These are phyloP conservation scores for Fusarium sp. DNA, from an alignment of 2,329 filamentous ascomycete genomes.

Conservation along the genomic window DNA sequence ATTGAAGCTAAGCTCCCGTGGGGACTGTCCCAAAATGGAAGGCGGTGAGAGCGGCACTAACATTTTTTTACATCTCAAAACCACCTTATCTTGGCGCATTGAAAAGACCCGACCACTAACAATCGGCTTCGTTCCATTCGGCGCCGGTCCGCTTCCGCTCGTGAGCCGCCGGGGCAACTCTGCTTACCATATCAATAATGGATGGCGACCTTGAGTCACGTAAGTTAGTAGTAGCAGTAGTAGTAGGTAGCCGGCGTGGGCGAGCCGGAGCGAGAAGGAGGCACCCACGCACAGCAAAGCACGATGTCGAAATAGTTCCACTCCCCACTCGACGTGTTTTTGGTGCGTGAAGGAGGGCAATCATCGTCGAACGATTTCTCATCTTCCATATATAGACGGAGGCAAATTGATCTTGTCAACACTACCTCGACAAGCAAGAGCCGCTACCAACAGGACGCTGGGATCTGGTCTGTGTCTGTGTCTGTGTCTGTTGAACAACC, in stretches of 20 bases:
- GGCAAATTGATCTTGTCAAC: not conserved
- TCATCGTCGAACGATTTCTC: constrained; percentile 13
- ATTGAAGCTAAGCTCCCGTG: constrained; percentile 31
- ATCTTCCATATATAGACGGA: constrained; percentile 15
- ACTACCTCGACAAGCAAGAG: not conserved
- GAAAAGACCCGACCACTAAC: not conserved
- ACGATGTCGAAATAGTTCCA: constrained; percentile 36
- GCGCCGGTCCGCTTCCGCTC: not conserved
- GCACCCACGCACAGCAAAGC: constrained; percentile 1
- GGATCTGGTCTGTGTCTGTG: not conserved
- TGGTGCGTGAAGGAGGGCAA: constrained; percentile 23
- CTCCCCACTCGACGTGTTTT: constrained; percentile 28
- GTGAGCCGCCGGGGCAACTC: not conserved
- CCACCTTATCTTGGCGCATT: constrained; percentile 3
- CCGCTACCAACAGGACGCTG: not conserved
- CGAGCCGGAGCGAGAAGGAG: not conserved
- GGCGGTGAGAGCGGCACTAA: constrained; percentile 26
- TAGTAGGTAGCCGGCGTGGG: not conserved
- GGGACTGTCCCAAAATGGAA: constrained; percentile 26
- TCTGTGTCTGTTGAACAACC: not conserved
- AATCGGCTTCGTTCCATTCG: constrained; percentile 14
- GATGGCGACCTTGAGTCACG: not conserved
- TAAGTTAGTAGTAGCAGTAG: not conserved
- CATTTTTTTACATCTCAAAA: constrained; percentile 5
- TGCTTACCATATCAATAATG: not conserved